Evolutionary conservation across 2,329 filamentous ascomycete genomes (phyloP), one percentile per base, ranked within the genome.

Genomic region (Ophiosphaerella herpotricha): DNA sequence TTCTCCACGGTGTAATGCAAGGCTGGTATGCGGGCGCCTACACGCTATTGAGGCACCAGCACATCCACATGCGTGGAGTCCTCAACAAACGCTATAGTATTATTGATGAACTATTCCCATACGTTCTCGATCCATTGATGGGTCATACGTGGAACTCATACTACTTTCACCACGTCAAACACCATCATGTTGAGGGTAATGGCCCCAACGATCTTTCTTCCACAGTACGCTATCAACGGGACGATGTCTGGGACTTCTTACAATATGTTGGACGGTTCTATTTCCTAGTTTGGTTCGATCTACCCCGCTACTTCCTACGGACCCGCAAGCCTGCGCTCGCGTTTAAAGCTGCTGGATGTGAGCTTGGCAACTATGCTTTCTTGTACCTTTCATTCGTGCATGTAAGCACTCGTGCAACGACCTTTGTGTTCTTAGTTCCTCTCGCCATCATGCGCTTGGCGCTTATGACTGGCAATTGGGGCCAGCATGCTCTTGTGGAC

Each of bases 101-200:
- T 26, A 71, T 92, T 50, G 89, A 93, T 64, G 67, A 73, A 5
- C 44, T 80, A 1, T 92, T 91, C 60, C 89, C 89, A 0, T 93
- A 91, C 66, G 71, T 92, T 35, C 77, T 84, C 9, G 87, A 91
- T 59, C 89, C 89, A 0, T 73, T 93, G 48, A 88, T 91, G 82
- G 89, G 89, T 9, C 89, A 93, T 65, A 91, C 89, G 0, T 91
- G 88, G 88, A 90, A 93, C 74, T 87, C 86, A 2, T 93, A 93
- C 74, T 93, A 82, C 69, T 92, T 91, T 66, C 89, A 93, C 67
- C 89, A 93, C 64, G 88, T 92, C 66, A 93, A 93, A 77, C 88
- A 91, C 66, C 89, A 93, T 66, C 89, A 93, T 58, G 85, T 92
- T 47, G 89, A 92, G 73, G 87, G 85, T 54, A 93, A 93, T 62